Conservation (phyloP, 495 filamentous ascomycete species). For the Podospora didyma region DNA sequence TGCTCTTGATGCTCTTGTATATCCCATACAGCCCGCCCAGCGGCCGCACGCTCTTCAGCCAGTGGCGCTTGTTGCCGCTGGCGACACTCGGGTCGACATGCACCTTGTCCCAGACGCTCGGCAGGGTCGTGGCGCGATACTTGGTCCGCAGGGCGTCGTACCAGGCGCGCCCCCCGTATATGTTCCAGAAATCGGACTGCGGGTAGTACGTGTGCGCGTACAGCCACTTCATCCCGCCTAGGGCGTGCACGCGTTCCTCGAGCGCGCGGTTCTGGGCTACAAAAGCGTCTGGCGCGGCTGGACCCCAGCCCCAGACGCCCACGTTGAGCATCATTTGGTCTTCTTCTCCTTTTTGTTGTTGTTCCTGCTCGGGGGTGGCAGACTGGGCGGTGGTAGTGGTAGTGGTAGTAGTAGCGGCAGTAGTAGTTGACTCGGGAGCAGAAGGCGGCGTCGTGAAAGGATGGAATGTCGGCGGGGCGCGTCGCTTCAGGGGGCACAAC, state of each 20-base stretch:
- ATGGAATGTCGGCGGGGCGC: conserved; percentile 42
- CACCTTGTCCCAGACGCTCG: conserved; percentile 56
- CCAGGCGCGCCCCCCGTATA: conserved; percentile 47
- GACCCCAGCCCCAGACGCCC: conserved; percentile 53
- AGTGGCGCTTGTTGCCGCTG: conserved; percentile 27
- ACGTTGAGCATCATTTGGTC: conserved; percentile 50
- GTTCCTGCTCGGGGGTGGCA: not conserved
- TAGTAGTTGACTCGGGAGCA: not conserved
- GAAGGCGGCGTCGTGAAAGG: conserved; percentile 33
- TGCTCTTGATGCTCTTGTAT: conserved; percentile 50
- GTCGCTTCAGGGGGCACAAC: conserved; percentile 53
- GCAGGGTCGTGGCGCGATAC: conserved; percentile 48
- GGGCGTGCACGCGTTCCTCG: conserved; percentile 57
- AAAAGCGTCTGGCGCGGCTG: conserved; percentile 34
- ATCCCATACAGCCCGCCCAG: conserved; percentile 54
- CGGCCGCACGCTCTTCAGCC: conserved; percentile 42
- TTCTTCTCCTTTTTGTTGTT: conserved; percentile 14
- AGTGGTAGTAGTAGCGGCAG: not conserved
- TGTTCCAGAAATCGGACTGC: conserved; percentile 51
- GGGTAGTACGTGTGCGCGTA: conserved; percentile 59
- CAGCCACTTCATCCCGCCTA: conserved; percentile 64
- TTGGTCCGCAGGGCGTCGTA: conserved; percentile 51
- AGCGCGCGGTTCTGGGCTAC: conserved; percentile 59
- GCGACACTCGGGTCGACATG: conserved; percentile 31
- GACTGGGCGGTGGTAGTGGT: not conserved